Percentiles rank a stretch among this genome's conserved stretches.
Evolutionary conservation across 305 asterid genomes (phyloP).

Genomic region (Solanum hybrid): DNA sequence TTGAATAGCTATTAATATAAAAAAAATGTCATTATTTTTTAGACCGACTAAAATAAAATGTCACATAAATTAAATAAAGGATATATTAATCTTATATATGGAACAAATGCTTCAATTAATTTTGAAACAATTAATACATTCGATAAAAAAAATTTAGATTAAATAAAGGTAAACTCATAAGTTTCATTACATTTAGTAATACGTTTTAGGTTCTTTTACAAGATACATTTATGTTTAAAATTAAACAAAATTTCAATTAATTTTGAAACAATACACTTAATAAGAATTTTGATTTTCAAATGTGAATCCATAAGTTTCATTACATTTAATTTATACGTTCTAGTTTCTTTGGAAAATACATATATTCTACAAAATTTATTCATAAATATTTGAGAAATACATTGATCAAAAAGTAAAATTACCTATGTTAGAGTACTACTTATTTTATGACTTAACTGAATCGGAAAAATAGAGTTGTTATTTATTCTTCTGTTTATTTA

Average conservation of each 20-base stretch:
- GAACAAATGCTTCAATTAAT: not conserved
- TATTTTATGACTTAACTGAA: not conserved
- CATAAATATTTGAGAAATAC: no score
- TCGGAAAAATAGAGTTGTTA: no score
- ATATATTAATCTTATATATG: not conserved
- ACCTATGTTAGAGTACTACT: not conserved
- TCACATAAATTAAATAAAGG: not conserved
- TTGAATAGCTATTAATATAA: not conserved
- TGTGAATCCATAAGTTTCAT: not conserved
- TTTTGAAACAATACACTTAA: not conserved
- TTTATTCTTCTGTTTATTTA: rapidly evolving
- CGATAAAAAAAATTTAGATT: not conserved
- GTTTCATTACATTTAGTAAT: not conserved
- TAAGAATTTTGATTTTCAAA: no score
- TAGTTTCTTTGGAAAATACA: not conserved
- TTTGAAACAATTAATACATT: not conserved
- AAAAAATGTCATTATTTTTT: not conserved
- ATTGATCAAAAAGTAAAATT: no score
- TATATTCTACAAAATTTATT: not conserved
- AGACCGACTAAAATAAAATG: not conserved
- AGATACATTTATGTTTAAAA: not conserved
- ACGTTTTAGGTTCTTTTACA: not conserved
- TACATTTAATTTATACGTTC: not conserved
- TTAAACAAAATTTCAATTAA: not conserved
- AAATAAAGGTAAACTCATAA: not conserved